These are phyloP conservation scores for Aureococcus anophagefferens DNA, from an alignment of 108 stramenopile genomes.

Conservation along the genomic window DNA sequence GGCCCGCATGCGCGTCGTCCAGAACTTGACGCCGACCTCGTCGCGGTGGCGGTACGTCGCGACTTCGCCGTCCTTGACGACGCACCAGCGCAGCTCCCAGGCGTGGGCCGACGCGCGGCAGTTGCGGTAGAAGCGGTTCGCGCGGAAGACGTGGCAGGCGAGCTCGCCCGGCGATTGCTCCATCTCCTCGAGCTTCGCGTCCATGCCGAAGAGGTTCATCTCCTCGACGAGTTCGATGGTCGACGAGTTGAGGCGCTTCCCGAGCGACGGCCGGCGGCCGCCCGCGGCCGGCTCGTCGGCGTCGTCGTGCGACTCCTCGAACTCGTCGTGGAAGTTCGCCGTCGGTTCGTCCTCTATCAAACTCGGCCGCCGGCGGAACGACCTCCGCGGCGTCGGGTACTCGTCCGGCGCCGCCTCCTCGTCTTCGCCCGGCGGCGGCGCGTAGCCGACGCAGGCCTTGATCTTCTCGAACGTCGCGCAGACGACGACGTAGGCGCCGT, in stretches of 20 bases:
- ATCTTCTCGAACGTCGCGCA: constrained; percentile 51
- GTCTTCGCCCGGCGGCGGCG: neutral
- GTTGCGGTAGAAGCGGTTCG: neutral
- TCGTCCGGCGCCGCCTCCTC: neutral
- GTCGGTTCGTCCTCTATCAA: neutral
- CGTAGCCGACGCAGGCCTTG: neutral
- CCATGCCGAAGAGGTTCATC: neutral
- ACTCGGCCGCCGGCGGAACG: neutral
- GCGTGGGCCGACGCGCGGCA: neutral
- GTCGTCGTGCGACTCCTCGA: neutral
- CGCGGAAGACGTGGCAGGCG: neutral
- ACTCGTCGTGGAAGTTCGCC: neutral
- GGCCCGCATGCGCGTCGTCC: too few relatives aligned
- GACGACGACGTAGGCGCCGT: constrained; percentile 56
- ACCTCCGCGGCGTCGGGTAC: too few relatives aligned
- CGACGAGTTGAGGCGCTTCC: neutral
- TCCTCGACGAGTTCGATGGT: too few relatives aligned
- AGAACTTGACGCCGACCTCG: too few relatives aligned
- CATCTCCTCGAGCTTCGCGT: neutral
- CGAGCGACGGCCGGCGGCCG: neutral
- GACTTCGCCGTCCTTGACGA: neutral
- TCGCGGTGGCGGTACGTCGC: too few relatives aligned
- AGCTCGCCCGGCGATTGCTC: neutral
- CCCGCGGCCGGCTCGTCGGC: neutral
- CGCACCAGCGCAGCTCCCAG: neutral